Percentiles rank a stretch among this genome's conserved stretches.
phyloP scores from a whole-genome alignment of 768 basidiomycete species.

The Crassisporium funariophilum region DNA sequence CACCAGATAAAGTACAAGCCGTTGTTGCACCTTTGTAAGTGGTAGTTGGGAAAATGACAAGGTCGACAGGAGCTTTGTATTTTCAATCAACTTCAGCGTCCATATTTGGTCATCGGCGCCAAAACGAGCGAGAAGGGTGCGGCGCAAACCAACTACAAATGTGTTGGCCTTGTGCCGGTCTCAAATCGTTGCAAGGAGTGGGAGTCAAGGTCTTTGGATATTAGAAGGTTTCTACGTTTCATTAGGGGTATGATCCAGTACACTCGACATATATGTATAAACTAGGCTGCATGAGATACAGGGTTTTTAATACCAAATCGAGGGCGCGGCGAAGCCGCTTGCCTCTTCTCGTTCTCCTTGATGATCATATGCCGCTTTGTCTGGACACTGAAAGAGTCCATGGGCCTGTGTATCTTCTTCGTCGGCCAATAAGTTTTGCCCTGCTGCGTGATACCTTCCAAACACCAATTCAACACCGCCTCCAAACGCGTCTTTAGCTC shows the following conservation, averaged over 20 bases:
- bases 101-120: not conserved
- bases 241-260: too few species aligned
- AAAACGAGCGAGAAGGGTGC: not conserved
- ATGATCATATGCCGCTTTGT: not conserved
- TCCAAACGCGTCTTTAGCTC: constrained; percentile 66
- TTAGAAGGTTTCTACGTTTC: too few species aligned
- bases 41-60: not conserved
- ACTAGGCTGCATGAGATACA: too few species aligned
- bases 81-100: not conserved
- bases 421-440: not conserved
- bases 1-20: not conserved
- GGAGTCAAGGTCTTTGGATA: not conserved
- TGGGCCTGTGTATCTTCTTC: not conserved
- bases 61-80: not conserved
- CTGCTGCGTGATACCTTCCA: constrained; percentile 44
- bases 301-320: too few species aligned
- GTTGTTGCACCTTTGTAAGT: not conserved
- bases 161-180: too few species aligned
- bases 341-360: too few species aligned
- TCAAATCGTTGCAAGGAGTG: not conserved
- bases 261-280: too few species aligned
- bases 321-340: too few species aligned
- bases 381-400: not conserved
- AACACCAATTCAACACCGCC: constrained; percentile 62
- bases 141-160: not conserved